Base-by-base conservation (phyloP, 2,329 filamentous ascomycete species). In the Fonsecaea nubica region DNA sequence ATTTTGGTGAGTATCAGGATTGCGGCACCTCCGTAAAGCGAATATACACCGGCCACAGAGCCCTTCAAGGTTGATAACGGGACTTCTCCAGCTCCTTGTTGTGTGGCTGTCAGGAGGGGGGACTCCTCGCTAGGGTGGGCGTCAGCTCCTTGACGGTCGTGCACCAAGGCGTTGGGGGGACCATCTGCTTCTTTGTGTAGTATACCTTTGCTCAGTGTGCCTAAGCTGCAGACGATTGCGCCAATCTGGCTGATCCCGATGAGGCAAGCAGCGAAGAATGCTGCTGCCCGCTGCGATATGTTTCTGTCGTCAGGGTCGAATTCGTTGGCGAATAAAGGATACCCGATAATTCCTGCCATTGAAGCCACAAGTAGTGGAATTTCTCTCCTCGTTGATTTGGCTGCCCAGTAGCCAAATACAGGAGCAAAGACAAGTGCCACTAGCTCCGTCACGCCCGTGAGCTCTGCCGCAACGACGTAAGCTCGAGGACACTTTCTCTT, bases 191-290 rank as follows among this genome's bases (percentile, higher is more conserved):
- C 80, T 80, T 72, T 48, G 4, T 35, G 59, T 78, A 96, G 82
- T 25, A 98, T 90, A 3, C 93, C 93, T 15, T 88, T 88, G 42
- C 92, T 92, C 2, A 99, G 85, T 0, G 95, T 87, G 0, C 92
- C 93, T n/a, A 99, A 85, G 70, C 92, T 96, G 80, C 93, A 97
- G 0, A 99, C 95, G 66, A 99, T 98, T 10, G 93, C 91, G 1
- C 94, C 95, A 68, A 99, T 98, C 78, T 99, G 95, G 74, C 92
- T 96, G 75, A 97, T 87, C 13, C 95, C 95, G 45, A 98, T 87
- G 18, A 97, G 80, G 0, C 90, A 87, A 50, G 93, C 92, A 15
- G 94, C 86, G 12, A 93, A 70, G 75, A 96, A 93, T 15, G 97
- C 88, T 10, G 80, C 82, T 0, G 87, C 85, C 38, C 84, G 87